Evolutionary conservation across 441 rosid genomes (phyloP).

Genomic region (Monsonia emarginata): DNA sequence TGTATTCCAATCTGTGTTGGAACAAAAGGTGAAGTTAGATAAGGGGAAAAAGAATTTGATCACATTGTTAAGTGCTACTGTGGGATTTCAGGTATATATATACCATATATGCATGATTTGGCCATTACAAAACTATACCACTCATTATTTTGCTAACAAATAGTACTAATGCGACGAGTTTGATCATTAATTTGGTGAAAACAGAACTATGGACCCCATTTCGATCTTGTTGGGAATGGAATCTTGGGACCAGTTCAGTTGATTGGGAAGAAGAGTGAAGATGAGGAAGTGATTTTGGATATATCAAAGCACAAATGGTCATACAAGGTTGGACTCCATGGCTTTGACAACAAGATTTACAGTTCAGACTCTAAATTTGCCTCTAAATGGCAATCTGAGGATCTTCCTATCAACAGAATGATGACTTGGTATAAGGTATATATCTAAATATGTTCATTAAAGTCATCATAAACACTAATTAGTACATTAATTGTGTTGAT

Average conservation of each 20-base stretch:
- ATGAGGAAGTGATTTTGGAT: not conserved
- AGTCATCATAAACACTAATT: too few relatives aligned
- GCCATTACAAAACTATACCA: too few relatives aligned
- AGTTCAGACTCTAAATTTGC: conserved; percentile 4
- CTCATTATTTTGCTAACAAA: too few relatives aligned
- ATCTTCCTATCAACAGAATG: conserved; percentile 2
- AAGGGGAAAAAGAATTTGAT: conserved; percentile 4
- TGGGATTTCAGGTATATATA: conserved; percentile 18
- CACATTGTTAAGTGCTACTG: conserved; percentile 16
- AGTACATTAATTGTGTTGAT: too few relatives aligned
- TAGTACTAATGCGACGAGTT: too few relatives aligned
- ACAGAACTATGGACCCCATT: conserved; percentile 24
- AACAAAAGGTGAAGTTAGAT: not conserved
- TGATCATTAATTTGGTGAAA: not conserved
- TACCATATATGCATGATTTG: not conserved
- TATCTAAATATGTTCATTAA: too few relatives aligned
- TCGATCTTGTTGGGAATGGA: conserved; percentile 14
- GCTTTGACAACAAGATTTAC: conserved; percentile 14
- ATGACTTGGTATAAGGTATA: conserved; percentile 21
- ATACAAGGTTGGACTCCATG: conserved; percentile 26
- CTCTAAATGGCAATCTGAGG: not conserved
- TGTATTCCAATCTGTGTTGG: not conserved
- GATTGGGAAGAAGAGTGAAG: not conserved
- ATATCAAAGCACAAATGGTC: conserved; percentile 18
- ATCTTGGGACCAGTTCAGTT: conserved; percentile 19